These are phyloP conservation scores for Suhomyces bolitotheri DNA, from an alignment of 1,139 yeast species.

Conservation along the genomic window DNA sequence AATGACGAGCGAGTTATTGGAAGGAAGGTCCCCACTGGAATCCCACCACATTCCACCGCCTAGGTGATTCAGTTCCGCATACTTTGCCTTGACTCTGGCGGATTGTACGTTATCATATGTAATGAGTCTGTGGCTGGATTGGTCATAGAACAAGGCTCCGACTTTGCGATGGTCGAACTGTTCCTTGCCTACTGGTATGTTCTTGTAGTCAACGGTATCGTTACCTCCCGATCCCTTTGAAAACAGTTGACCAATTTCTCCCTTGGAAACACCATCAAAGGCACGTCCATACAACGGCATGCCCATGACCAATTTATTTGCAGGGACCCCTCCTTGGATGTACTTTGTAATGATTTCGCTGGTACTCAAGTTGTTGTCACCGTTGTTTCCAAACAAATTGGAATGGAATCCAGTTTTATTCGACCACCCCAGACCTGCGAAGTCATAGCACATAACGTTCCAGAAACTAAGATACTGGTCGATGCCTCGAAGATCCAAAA, in stretches of 20 bases:
- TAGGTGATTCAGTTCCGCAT: slow-evolving; percentile 45
- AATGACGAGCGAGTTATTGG: slow-evolving; percentile 37
- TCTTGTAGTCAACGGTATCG: slow-evolving; percentile 59
- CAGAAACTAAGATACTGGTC: slow-evolving; percentile 62
- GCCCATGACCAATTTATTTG: slow-evolving; percentile 68
- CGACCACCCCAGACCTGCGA: slow-evolving; percentile 74
- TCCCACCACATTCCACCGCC: slow-evolving; percentile 98
- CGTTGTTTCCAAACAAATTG: slow-evolving; percentile 53
- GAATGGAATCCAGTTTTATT: slow-evolving; percentile 62
- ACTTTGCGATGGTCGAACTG: slow-evolving; percentile 53
- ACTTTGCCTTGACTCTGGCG: slow-evolving; percentile 59
- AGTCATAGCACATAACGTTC: slow-evolving; percentile 93
- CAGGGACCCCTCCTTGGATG: slow-evolving; percentile 39
- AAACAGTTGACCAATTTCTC: slow-evolving; percentile 45
- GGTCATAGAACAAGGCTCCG: slow-evolving; percentile 58
- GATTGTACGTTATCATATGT: slow-evolving; percentile 67
- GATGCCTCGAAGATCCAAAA: slow-evolving; percentile 51
- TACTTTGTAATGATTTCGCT: slow-evolving; percentile 53
- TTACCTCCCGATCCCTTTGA: slow-evolving; percentile 32
- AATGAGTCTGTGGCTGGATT: slow-evolving; percentile 41
- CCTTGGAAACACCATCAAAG: slow-evolving; percentile 44
- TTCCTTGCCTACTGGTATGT: slow-evolving; percentile 51
- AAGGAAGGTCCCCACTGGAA: slow-evolving; percentile 63
- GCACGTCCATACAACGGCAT: slow-evolving; percentile 87
- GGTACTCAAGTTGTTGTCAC: slow-evolving; percentile 48